Base-by-base conservation (phyloP, 2,329 filamentous ascomycete species). In the Verticillium tricorpus region DNA sequence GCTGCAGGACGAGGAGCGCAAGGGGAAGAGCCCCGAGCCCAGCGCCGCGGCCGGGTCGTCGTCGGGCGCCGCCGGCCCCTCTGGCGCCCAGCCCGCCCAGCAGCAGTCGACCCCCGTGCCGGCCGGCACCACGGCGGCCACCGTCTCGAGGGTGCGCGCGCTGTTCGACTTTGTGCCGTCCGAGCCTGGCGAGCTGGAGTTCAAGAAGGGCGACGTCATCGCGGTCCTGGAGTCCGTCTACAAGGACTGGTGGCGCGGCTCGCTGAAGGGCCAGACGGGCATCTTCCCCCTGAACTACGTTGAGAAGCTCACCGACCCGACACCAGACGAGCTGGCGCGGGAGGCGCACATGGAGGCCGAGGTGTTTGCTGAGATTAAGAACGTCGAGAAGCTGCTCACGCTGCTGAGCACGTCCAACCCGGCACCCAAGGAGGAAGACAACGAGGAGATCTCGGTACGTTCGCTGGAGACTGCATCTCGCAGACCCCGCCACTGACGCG, bases 231-330 rank as follows among this genome's bases (percentile, higher is more conserved):
- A 98, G 76, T 97, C 93, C 1, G 95, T 98, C 1, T 99, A 96
- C 80, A 99, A 98, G 77, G 95, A 99, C 76, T 99, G 95, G 95
- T 99, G 95, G 95, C 94, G 96, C 69, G 95, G 95, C 1, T 96
- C 93, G 52, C 80, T 99, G 63, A 88, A 93, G 72, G 95, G 95
- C 22, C 92, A 97, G 76, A 97, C 93, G 7, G 95, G 95, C 69
- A 99, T 99, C 67, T 99, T 99, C 76, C 95, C 95, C 7, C 84
- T 99, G 67, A 99, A 99, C 78, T 99, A 99, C 72, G 95, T 99
- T 17, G 95, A 99, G 79, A 99, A 99, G 77, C 81, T 99, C 66
- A 88, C 93, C 61, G 95, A 99, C 71, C 95, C 95, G 5, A 98
- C 95, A 0, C 89, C 89, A 19, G 94, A 98, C 68, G 95, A 99